Percentiles rank a stretch among this genome's conserved stretches.
phyloP scores from a whole-genome alignment of 768 basidiomycete species.

The Pleurotus platypus region DNA sequence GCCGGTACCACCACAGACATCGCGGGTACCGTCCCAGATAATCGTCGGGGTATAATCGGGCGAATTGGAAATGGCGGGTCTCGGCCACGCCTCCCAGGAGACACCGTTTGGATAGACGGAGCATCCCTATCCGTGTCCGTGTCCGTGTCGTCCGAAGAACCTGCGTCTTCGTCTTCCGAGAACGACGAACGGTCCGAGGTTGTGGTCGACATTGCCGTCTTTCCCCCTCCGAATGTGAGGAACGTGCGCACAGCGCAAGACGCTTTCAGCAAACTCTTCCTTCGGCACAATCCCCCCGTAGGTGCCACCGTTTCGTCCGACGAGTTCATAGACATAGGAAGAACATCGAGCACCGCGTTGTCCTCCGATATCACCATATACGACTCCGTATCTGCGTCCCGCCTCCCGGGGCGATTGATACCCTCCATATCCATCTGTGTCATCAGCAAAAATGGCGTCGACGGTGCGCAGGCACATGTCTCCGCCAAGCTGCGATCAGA shows the following conservation, averaged over 20 bases:
- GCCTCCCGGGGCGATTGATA: background rate
- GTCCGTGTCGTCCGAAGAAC: too few relatives aligned
- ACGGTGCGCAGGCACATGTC: background rate
- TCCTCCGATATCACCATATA: slow-evolving; percentile 6
- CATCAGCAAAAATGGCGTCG: slow-evolving; percentile 6
- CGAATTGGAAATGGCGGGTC: background rate
- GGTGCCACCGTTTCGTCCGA: background rate
- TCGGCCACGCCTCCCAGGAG: background rate
- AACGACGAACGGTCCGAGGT: background rate
- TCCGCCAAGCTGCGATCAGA: background rate
- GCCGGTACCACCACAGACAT: background rate
- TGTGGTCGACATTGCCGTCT: background rate
- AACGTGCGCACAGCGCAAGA: background rate
- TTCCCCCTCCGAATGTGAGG: background rate
- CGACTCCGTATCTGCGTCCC: background rate
- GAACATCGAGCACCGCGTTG: slow-evolving; percentile 4
- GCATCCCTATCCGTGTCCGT: too few relatives aligned
- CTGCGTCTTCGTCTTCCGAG: background rate
- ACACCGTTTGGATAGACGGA: background rate
- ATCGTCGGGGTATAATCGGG: background rate
- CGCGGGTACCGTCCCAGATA: background rate
- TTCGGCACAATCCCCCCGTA: background rate
- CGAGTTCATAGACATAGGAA: background rate
- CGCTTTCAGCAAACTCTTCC: background rate
- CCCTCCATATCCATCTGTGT: slow-evolving; percentile 5